Conservation (phyloP, 805 yeast species). For the Lipomyces orientalis region DNA sequence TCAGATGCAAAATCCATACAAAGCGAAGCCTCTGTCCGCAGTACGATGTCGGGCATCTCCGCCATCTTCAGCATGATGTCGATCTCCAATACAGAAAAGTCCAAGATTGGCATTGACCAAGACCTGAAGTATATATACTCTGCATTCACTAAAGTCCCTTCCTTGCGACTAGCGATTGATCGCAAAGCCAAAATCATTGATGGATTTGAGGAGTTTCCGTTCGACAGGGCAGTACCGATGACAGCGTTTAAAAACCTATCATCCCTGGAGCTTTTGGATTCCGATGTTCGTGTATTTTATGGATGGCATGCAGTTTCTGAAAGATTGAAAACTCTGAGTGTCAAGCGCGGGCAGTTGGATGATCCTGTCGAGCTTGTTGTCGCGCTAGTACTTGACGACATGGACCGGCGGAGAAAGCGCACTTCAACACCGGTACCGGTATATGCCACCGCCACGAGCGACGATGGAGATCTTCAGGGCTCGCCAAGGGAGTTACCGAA, state of each 20-base stretch:
- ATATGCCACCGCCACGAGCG: neutral
- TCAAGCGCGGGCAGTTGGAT: constrained; percentile 57
- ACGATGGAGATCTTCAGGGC: neutral
- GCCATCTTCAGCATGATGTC: constrained; percentile 50
- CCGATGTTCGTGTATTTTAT: constrained; percentile 67
- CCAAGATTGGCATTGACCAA: constrained; percentile 33
- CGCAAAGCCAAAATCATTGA: constrained; percentile 61
- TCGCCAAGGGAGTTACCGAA: constrained; percentile 13
- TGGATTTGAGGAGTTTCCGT: constrained; percentile 72
- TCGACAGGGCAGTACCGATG: constrained; percentile 72
- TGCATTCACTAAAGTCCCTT: constrained; percentile 69
- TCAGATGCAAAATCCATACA: constrained; percentile 41
- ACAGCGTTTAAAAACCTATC: constrained; percentile 64
- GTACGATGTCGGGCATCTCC: constrained; percentile 53
- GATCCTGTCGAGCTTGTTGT: constrained; percentile 59
- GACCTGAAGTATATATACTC: constrained; percentile 58
- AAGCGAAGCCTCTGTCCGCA: constrained; percentile 39
- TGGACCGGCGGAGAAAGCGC: constrained; percentile 49
- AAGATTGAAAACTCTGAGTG: constrained; percentile 58
- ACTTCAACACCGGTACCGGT: constrained; percentile 35
- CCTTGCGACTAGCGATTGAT: constrained; percentile 65
- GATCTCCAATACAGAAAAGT: constrained; percentile 25
- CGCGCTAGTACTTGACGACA: constrained; percentile 60
- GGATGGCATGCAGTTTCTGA: constrained; percentile 69
- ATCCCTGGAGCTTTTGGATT: constrained; percentile 63